Conservation (phyloP, 352 stramenopile species). For the Phytopythium kandeliae region DNA sequence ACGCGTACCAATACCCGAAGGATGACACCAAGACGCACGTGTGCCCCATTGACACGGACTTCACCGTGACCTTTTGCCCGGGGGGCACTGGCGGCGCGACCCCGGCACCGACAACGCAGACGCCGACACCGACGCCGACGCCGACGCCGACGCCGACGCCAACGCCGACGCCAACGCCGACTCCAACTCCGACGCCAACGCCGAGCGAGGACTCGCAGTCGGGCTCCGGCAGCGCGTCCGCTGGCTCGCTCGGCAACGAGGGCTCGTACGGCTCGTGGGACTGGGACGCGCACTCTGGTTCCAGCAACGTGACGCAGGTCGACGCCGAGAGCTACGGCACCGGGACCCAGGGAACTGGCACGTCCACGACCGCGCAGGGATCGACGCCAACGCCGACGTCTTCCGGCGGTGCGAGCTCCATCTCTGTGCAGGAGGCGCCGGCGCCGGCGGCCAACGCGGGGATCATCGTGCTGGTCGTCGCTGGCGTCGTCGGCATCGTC, state of each 20-base stretch:
- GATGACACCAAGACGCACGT: constrained; percentile 69
- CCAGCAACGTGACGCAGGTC: constrained; percentile 15
- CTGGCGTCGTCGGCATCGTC: constrained; percentile 33
- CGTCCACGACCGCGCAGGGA: constrained; percentile 11
- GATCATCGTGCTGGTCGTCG: constrained; percentile 27
- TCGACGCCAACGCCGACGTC: constrained; percentile 8
- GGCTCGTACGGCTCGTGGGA: constrained; percentile 3
- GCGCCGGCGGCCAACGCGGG: constrained; percentile 9
- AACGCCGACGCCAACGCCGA: constrained; percentile 25
- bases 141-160: constrained; percentile 25
- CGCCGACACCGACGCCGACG: constrained; percentile 21
- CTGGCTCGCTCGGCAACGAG: constrained; percentile 10
- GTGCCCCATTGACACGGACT: constrained; percentile 40
- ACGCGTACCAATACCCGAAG: constrained; percentile 64
- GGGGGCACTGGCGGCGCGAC: constrained; percentile 24
- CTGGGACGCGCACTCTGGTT: constrained; percentile 9
- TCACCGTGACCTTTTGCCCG: constrained; percentile 59
- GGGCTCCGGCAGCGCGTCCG: constrained; percentile 10
- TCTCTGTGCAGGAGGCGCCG: constrained; percentile 21
- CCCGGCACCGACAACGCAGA: constrained; percentile 13
- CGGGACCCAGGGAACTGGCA: background rate
- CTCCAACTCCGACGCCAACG: constrained; percentile 20
- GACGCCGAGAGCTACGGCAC: constrained; percentile 11
- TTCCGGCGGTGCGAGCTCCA: too few relatives aligned
- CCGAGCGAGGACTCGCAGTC: constrained; percentile 4